Evolutionary conservation across 441 rosid species (phyloP).

Genomic region (Syzygium syzygioides): DNA sequence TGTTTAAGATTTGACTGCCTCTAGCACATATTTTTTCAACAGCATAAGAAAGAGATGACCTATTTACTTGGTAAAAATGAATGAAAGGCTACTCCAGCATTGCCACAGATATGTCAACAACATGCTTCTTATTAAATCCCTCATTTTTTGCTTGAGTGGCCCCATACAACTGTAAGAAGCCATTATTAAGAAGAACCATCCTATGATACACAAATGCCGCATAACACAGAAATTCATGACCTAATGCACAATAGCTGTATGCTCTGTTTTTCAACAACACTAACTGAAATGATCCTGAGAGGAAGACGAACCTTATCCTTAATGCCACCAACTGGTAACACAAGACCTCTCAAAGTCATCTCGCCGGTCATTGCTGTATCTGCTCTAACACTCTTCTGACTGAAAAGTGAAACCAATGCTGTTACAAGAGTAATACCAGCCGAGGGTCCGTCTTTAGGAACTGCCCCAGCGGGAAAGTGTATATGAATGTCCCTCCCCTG

Average conservation of each 20-base stretch:
- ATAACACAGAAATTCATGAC: not conserved
- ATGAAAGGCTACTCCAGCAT: not conserved
- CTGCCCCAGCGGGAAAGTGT: conserved; percentile 99
- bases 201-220: not conserved
- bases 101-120: not conserved
- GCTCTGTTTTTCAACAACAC: not conserved
- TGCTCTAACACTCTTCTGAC: conserved; percentile 82
- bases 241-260: not conserved
- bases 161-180: not conserved
- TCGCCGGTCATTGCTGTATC: conserved; percentile 99
- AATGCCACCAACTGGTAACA: conserved; percentile 96
- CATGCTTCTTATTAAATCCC: not conserved
- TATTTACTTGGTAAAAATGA: not conserved
- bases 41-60: not conserved
- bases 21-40: not conserved
- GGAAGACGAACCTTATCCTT: conserved; percentile 73
- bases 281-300: not conserved
- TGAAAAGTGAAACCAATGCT: conserved; percentile 83
- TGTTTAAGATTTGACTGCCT: not conserved
- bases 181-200: not conserved
- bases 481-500: conserved; percentile 91
- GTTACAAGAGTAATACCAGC: conserved; percentile 98
- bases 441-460: conserved; percentile 98
- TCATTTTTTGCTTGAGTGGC: not conserved
- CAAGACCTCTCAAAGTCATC: conserved; percentile 98